These are phyloP conservation scores for Penicillium sclerotigenum DNA, from an alignment of 2,329 filamentous ascomycete genomes.

Conservation along the genomic window DNA sequence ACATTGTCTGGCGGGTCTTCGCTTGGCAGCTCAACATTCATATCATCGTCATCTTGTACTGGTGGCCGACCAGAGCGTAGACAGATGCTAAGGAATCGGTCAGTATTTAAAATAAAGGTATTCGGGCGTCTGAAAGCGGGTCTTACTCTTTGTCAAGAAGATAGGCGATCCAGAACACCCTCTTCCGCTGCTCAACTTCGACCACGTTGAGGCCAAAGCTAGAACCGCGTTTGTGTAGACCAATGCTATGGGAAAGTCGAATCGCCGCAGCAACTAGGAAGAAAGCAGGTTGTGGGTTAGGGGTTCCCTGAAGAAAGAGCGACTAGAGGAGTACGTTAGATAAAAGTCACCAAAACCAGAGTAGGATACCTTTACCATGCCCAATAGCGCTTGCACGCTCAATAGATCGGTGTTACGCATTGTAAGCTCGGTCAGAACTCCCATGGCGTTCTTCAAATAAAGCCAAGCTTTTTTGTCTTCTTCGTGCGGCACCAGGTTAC, in stretches of 20 bases:
- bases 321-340: conserved; percentile 47
- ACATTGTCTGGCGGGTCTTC: conserved; percentile 89
- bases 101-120: conserved; percentile 1
- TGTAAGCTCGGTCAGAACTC: conserved; percentile 84
- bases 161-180: conserved; percentile 76
- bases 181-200: conserved; percentile 85
- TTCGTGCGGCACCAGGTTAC: conserved; percentile 81
- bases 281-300: conserved; percentile 92
- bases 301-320: conserved; percentile 91
- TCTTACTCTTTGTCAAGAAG: conserved; percentile 67
- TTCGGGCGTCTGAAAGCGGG: neutral
- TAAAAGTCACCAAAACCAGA: neutral
- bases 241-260: conserved; percentile 86
- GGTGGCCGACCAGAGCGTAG: conserved; percentile 69
- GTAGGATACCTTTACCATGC: conserved; percentile 59
- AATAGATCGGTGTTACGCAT: conserved; percentile 95
- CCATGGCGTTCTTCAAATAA: conserved; percentile 95
- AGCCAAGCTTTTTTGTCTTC: conserved; percentile 95
- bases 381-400: conserved; percentile 88
- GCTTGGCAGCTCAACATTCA: conserved; percentile 94
- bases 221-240: conserved; percentile 87
- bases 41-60: conserved; percentile 73
- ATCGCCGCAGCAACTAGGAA: conserved; percentile 89
- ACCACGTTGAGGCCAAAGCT: conserved; percentile 91
- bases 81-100: conserved; percentile 52